These are phyloP conservation scores for Naganishia albida DNA, from an alignment of 1,284 basidiomycete species.

Conservation along the genomic window DNA sequence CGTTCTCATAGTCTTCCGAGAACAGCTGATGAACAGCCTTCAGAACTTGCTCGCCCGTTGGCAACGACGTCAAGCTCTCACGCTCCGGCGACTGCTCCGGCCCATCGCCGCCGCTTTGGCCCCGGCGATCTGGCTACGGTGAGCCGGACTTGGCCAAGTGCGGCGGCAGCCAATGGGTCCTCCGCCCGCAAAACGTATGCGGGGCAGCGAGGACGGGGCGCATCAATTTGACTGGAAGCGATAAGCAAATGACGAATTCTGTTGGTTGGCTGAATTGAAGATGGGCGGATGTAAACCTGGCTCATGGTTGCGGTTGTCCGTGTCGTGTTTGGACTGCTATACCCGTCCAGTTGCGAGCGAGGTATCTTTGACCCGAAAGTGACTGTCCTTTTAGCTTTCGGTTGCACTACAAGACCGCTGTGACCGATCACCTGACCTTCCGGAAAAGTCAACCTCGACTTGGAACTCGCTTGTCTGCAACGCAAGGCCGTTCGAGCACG, in stretches of 20 bases:
- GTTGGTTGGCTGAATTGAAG: slow-evolving; percentile 20
- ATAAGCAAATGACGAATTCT: slow-evolving; percentile 10
- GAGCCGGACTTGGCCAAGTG: slow-evolving; percentile 6
- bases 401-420: background rate
- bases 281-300: slow-evolving; percentile 14
- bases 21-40: no score
- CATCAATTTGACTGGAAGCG: slow-evolving; percentile 8
- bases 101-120: background rate
- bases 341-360: slow-evolving; percentile 4
- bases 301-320: slow-evolving; percentile 2
- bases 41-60: background rate
- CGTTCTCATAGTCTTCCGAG: no score
- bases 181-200: slow-evolving; percentile 11
- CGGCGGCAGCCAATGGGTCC: slow-evolving; percentile 4
- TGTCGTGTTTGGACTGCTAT: background rate
- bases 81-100: no score
- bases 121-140: background rate
- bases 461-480: background rate
- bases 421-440: background rate
- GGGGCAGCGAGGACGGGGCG: slow-evolving; percentile 5
- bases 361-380: slow-evolving; percentile 5
- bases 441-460: background rate
- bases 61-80: no score
- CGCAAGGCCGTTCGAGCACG: background rate
- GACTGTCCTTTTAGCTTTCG: no score